Percentiles rank a stretch among this genome's conserved stretches.
Evolutionary conservation across 2,329 filamentous ascomycete species (phyloP).

Genomic region (Xylaria sp.): DNA sequence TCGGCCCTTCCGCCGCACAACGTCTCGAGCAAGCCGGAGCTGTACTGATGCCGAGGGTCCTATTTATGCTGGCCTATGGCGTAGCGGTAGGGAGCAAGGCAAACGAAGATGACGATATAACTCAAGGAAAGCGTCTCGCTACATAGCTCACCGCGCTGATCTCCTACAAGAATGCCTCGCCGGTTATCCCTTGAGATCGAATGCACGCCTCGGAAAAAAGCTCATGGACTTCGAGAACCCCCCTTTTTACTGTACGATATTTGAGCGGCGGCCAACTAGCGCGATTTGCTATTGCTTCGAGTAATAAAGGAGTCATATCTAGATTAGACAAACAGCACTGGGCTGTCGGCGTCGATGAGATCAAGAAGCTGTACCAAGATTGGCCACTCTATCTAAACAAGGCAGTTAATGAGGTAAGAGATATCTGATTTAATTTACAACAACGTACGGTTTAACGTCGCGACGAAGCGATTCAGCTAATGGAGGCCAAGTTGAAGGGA

Average conservation of each 20-base stretch:
- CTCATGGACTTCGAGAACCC: constrained; percentile 27
- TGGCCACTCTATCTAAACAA: constrained; percentile 31
- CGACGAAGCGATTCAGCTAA: too few species aligned
- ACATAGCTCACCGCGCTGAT: constrained; percentile 31
- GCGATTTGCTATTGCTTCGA: constrained; percentile 1
- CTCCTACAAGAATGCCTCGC: constrained; percentile 32
- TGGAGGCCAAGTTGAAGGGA: too few species aligned
- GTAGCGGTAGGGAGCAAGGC: constrained; percentile 13
- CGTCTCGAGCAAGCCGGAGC: constrained; percentile 30
- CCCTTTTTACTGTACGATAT: constrained; percentile 6
- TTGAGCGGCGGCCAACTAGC: constrained; percentile 3
- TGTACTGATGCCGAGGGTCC: constrained; percentile 30
- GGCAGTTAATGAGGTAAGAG: constrained; percentile 19
- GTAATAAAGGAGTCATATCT: constrained; percentile 15
- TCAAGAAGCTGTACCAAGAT: constrained; percentile 25
- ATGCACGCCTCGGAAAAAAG: constrained; percentile 30
- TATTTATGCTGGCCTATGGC: constrained; percentile 29
- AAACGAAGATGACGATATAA: constrained; percentile 20
- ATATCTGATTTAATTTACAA: too few species aligned
- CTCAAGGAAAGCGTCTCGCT: constrained; percentile 21
- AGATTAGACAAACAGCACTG: constrained; percentile 27
- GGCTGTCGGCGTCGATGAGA: constrained; percentile 24
- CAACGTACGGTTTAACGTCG: too few species aligned
- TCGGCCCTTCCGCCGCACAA: constrained; percentile 23
- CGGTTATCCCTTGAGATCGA: constrained; percentile 21